Evolutionary conservation across 805 yeast species (phyloP).

Genomic region (Starmerella stellata): DNA sequence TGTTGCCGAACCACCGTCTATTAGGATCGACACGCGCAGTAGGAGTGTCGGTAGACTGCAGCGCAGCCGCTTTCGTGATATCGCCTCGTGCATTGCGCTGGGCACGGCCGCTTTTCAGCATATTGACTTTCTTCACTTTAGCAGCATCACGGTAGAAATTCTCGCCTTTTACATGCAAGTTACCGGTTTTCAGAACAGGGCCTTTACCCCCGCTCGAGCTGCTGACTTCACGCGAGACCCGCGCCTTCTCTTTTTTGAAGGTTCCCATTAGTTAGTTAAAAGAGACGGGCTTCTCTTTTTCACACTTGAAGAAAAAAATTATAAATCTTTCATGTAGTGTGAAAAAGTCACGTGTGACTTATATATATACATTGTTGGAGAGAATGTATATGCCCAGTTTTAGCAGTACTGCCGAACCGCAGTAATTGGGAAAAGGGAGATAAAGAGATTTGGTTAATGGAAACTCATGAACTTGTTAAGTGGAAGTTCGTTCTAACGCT

Average conservation of each 20-base stretch:
- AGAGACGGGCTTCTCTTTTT: too few species aligned
- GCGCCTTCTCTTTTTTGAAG: constrained; percentile 73
- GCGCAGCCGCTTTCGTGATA: constrained; percentile 64
- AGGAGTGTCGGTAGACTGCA: constrained; percentile 76
- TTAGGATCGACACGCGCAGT: constrained; percentile 89
- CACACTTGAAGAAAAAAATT: too few species aligned
- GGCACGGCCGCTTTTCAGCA: constrained; percentile 87
- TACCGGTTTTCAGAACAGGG: constrained; percentile 48
- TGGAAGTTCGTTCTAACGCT: too few species aligned
- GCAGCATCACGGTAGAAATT: constrained; percentile 86
- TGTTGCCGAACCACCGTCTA: constrained; percentile 93
- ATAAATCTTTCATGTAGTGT: too few species aligned
- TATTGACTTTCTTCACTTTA: constrained; percentile 69
- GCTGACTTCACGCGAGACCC: constrained; percentile 70
- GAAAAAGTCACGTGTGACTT: too few species aligned
- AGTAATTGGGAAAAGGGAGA: too few species aligned
- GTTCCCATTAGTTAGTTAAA: too few species aligned
- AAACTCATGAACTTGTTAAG: too few species aligned
- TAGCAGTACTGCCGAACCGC: too few species aligned
- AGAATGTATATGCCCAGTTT: too few species aligned
- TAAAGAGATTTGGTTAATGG: too few species aligned
- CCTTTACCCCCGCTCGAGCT: constrained; percentile 19
- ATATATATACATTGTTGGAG: too few species aligned
- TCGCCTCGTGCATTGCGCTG: constrained; percentile 76
- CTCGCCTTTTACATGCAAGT: constrained; percentile 87